A percentile compares a stretch with the other conserved stretches of the same genome.
These are phyloP conservation scores for Fusarium keratoplasticum DNA, from an alignment of 2,329 filamentous ascomycete species.

Conservation along the genomic window DNA sequence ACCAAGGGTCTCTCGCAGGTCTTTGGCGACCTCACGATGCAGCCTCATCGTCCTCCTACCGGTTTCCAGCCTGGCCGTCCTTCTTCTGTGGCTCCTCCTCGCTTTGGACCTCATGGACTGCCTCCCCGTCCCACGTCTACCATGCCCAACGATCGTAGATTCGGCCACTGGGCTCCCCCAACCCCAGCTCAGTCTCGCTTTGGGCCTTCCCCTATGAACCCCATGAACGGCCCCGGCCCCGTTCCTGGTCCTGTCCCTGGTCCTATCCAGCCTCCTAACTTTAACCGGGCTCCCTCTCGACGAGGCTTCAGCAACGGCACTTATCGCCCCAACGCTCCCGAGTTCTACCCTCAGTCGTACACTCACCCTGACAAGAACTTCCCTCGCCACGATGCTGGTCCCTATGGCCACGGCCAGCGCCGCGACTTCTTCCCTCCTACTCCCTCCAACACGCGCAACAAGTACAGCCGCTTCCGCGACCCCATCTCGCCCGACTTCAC, in stretches of 20 bases:
- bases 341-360: slow-evolving; percentile 48
- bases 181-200: slow-evolving; percentile 36
- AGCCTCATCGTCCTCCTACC: slow-evolving; percentile 37
- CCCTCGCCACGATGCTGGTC: slow-evolving; percentile 27
- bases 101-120: slow-evolving; percentile 47
- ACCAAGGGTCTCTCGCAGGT: slow-evolving; percentile 29
- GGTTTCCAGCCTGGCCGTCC: slow-evolving; percentile 42
- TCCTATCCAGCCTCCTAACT: slow-evolving; percentile 8
- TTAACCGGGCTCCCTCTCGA: slow-evolving; percentile 41
- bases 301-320: slow-evolving; percentile 46
- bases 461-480: slow-evolving; percentile 48
- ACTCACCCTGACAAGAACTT: slow-evolving; percentile 35
- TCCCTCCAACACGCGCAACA: slow-evolving; percentile 43
- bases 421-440: slow-evolving; percentile 47
- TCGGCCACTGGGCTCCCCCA: slow-evolving; percentile 37
- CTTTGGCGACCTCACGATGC: slow-evolving; percentile 26
- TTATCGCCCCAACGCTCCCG: slow-evolving; percentile 50
- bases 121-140: slow-evolving; percentile 46
- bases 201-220: slow-evolving; percentile 19
- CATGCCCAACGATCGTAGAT: slow-evolving; percentile 42
- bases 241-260: slow-evolving; percentile 4
- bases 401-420: slow-evolving; percentile 34
- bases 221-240: not conserved
- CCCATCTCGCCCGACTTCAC: slow-evolving; percentile 34
- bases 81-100: slow-evolving; percentile 40